Base-by-base conservation (phyloP, 2,329 filamentous ascomycete genomes). In the Monilinia fructigena region DNA sequence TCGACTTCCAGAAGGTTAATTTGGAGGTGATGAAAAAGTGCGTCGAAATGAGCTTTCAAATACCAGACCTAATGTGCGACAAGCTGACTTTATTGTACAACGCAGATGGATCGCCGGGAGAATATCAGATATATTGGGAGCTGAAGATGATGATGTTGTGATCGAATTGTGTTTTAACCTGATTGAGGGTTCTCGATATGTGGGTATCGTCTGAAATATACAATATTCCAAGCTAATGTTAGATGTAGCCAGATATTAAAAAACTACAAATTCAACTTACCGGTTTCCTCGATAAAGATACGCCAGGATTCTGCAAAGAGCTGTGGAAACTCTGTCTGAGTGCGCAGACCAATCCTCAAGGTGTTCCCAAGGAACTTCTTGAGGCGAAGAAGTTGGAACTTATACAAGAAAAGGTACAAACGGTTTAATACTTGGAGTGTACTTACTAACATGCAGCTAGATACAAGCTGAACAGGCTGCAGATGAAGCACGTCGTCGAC, bases 21-120 rank as follows among this genome's bases (percentile, higher is more conserved):
- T 83, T 97, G 61, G 92, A 96, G 78, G 91, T 99, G 66, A 96
- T 99, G 88, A 97, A 97, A 84, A 96, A 95, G 91, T 96, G 77
- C 75, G 88, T 80, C 68, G 48, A 63, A 60, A 63, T n/a, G 8
- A 48, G 66, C 69, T 63, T 74, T 8, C 20, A 50, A 20, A 35
- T 50, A 47, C 55, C 69, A 63, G 55, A 55, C 40, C 67, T 59
- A 20, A 18, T 63, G 42, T n/a, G 50, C 7, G 55, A 31, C 58
- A 63, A 23, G 68, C 69, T 74, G 65, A 74, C 69, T 38, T 38
- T 60, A 28, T 48, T 53, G 42, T 61, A 47, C 35, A 35, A 65
- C 47, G 60, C 72, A 97, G 93, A 82, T 99, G 95, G 95, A 97
- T 98, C 77, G 90, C 92, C 5, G 86, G 89, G 74, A 91, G 89